Evolutionary conservation across 257 asterid species (phyloP), one percentile per base, ranked within the genome.

Genomic region (Fraxinus anomala): DNA sequence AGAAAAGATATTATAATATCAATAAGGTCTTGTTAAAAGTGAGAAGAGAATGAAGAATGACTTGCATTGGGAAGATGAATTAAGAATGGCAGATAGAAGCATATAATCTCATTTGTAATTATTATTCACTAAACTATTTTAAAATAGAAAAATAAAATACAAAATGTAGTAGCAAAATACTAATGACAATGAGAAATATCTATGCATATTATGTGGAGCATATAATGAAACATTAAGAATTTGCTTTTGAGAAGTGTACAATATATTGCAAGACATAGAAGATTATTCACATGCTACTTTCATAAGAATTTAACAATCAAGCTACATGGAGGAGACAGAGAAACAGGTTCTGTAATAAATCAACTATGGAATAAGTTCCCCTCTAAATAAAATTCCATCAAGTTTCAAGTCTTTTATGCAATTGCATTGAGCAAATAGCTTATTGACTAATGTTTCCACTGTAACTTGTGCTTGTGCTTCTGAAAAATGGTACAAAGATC

Each of bases 1-100:
- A 61, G 63, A 75, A 68, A 80, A 78, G 47, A 49, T 71, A 36
- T 65, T 30, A 76, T 73, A 81, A 42, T 9, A 87, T 59, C 61
- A 28, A 61, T 44, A 44, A 21, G 42, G 74, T 65, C 42, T 69
- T 71, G 49, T 42, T 12, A 47, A 79, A 36, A 83, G 70, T 76
- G 69, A 17, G 36, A 68, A 51, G 67, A 11, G 23, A 24, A 73
- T 49, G 49, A 73, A 42, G 16, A 72, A 4, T 65, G 76, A 76
- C 67, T 78, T 67, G 24, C 49, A 26, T 56, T 21, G 30, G 33
- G 11, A 63, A 63, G 24, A 63, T 63, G 69, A 63, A 23, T 63
- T 63, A 26, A 13, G n/a, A 63, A 24, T 0, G 70, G 73, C 37
- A 40, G 56, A 68, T 19, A 67, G 17, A 63, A 26, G 40, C 34